Evolutionary conservation across 202 grass and related monocot species (phyloP), one percentile per base, ranked within the genome.

Genomic region (Saccharum hybrid): DNA sequence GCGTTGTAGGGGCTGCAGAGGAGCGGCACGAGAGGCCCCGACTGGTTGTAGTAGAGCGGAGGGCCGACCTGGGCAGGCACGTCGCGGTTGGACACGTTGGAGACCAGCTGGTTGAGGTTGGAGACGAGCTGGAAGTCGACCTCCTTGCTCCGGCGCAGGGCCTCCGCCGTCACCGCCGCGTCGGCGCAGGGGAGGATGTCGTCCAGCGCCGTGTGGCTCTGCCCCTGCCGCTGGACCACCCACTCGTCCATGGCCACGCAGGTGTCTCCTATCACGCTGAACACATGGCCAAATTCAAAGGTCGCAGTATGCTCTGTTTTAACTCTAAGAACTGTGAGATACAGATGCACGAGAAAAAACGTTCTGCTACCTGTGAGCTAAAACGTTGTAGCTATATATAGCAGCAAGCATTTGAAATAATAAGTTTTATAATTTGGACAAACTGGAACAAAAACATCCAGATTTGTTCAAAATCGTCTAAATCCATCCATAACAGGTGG

Each of bases 221-320:
- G 89, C 0, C 71, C 84, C 10, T 71, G 81, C 6, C 89, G 96
- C 14, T 86, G 85, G 13, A 33, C 52, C 68, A 85, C 90, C 96
- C 93, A 98, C 65, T 94, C 89, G 19, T 92, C 91, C 96, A 98
- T 92, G 49, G 96, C 90, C 3, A 95, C 85, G 62, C 93, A 98
- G 1, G 96, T 90, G 81, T 98, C 96, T 3, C 83, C 85, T 0
- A 89, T 84, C 74, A 78, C 86, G 74, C 92, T 98, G 90, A 10
- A 42, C 59, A 81, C 22, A 40, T 9, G 7, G 18, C 38, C 48
- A 18, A 54, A 19, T 54, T 54, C 48, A 18, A 0, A 34, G 6
- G 11, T 26, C 0, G 8, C 21, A 15, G 5, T 22, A 36, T 39
- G 10, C 18, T 60, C 1, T 59, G 6, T 3, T 36, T 36, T 37